Conservation (phyloP, 345 rosid species). For the Salix arbutifolia region DNA sequence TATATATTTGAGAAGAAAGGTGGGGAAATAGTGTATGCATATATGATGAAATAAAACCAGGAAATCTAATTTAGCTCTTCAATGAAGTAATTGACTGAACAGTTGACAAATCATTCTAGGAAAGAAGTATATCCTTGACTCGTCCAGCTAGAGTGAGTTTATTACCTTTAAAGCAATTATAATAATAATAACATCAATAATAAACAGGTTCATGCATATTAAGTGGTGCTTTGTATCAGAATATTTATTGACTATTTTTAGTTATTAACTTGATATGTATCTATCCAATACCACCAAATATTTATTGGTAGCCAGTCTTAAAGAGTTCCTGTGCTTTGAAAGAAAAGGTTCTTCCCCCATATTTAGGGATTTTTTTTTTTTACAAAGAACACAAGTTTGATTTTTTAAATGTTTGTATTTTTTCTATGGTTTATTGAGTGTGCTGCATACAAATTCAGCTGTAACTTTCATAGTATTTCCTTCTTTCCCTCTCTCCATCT, state of each 20-base stretch:
- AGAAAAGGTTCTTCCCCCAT: background rate
- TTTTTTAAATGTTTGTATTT: background rate
- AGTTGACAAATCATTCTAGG: background rate
- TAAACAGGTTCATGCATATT: background rate
- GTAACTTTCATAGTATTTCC: background rate
- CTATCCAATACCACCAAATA: background rate
- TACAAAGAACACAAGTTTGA: background rate
- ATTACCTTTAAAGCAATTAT: background rate
- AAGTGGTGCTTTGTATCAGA: background rate
- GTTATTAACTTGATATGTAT: background rate
- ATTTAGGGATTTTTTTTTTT: background rate
- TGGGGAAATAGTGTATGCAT: background rate
- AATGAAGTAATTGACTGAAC: background rate
- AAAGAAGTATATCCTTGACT: background rate
- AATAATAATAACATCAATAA: background rate
- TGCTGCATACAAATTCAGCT: background rate
- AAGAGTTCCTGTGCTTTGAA: background rate
- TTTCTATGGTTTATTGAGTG: background rate
- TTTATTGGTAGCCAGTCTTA: background rate
- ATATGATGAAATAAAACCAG: background rate
- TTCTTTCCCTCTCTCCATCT: background rate
- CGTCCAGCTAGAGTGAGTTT: background rate
- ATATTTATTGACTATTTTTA: background rate
- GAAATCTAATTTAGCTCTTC: background rate
- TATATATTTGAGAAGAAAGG: background rate